A percentile compares a stretch with the other conserved stretches of the same genome.
Evolutionary conservation across 108 stramenopile genomes (phyloP).

Genomic region (Fragilaria radians): DNA sequence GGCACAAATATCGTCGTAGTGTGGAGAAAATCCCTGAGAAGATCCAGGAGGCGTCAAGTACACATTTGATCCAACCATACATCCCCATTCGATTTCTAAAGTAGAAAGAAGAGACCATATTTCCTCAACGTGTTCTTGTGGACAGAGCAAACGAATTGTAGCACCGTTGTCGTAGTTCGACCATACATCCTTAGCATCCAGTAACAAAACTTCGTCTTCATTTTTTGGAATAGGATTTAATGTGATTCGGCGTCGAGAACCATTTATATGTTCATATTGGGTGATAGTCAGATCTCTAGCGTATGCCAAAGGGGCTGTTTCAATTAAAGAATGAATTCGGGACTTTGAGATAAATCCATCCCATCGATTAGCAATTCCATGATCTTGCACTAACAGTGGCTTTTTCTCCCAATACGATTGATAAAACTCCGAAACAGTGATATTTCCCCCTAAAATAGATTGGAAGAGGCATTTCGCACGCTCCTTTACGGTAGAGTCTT

Average conservation of each 20-base stretch:
- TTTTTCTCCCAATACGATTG: constrained; percentile 74
- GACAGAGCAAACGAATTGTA: constrained; percentile 89
- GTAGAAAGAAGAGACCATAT: constrained; percentile 76
- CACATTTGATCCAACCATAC: constrained; percentile 94
- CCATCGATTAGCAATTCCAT: constrained; percentile 21
- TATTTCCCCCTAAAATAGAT: constrained; percentile 52
- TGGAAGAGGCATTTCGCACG: constrained; percentile 56
- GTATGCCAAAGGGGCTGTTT: constrained; percentile 58
- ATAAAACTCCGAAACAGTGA: constrained; percentile 62
- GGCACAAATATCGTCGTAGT: constrained; percentile 98
- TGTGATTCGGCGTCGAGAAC: constrained; percentile 74
- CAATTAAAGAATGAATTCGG: constrained; percentile 46
- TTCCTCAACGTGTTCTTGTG: constrained; percentile 80
- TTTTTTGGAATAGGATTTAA: constrained; percentile 53
- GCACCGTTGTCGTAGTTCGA: constrained; percentile 70
- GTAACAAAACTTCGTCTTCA: constrained; percentile 41
- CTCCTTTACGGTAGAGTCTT: constrained; percentile 36
- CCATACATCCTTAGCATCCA: constrained; percentile 73
- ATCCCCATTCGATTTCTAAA: constrained; percentile 88
- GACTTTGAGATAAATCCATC: constrained; percentile 53
- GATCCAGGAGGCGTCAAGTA: constrained; percentile 87
- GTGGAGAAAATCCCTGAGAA: constrained; percentile 98
- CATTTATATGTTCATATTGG: constrained; percentile 56
- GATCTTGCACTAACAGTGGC: constrained; percentile 50
- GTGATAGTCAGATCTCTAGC: constrained; percentile 92